Base-by-base conservation (phyloP, 2,329 filamentous ascomycete species). In the Cordyceps pruinosa region DNA sequence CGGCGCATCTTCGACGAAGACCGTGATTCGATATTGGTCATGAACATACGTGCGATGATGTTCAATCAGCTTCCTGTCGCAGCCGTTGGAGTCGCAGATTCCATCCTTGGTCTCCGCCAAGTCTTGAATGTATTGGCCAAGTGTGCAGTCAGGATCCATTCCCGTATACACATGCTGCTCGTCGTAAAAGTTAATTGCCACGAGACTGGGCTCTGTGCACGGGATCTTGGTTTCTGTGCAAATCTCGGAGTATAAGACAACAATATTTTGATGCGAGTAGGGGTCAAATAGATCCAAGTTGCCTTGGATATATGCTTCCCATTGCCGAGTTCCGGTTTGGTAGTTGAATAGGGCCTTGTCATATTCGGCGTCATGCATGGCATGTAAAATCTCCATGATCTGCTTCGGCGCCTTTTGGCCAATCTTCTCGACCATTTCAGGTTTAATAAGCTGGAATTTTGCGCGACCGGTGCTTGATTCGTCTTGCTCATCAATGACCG, bases 1-100 rank as follows among this genome's bases (percentile, higher is more conserved):
- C 12, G 70, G 64, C 6, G 72, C 61, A 30, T 70, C 66, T 67
- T 96, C 89, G 17, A 97, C 86, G 63, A 96, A 90, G 10, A 97
- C 85, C 8, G 91, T 96, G 64, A 99, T 86, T 61, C 96, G 89
- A 10, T 92, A 93, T 68, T 96, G 89, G 28, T 94, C 95, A 65
- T 99, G 94, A 1, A 99, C 95, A 66, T 99, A 99, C 42, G 96
- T 96, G 57, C 92, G 85, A 69, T 97, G 92, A 69, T 99, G 94
- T 65, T 97, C 89, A 56, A 86, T 82, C 88, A 97, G 91, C 63
- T 85, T 88, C 60, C 88, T 86, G 63, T 93, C 90, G 68, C 95
- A 99, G 8, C 88, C 88, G 64, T 91, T 91, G 12, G 87, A 85
- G 45, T 85, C 85, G 70, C 94, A 99, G 2, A 87, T 77, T n/a